Conservation (phyloP, 352 stramenopile genomes). For the Phytophthora syringae region DNA sequence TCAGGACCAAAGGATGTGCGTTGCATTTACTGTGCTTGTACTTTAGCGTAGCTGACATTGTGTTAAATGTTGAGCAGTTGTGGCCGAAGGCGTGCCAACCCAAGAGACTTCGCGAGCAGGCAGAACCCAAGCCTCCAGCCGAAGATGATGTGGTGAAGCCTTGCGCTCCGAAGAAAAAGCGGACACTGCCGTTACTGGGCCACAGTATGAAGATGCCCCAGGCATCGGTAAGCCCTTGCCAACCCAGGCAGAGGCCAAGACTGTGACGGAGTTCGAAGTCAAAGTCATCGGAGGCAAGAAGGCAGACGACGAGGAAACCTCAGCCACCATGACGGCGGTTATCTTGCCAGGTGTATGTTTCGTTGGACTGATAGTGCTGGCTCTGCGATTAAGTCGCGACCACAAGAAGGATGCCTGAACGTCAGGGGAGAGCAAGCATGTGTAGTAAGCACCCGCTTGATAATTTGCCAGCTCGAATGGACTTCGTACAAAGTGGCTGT, state of each 20-base stretch:
- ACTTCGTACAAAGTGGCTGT: slow-evolving; percentile 22
- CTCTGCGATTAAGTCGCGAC: slow-evolving; percentile 61
- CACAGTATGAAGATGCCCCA: slow-evolving; percentile 61
- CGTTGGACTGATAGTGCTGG: slow-evolving; percentile 54
- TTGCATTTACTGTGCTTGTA: neutral
- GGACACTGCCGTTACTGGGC: slow-evolving; percentile 31
- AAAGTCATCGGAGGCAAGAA: slow-evolving; percentile 50
- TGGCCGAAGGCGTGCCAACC: slow-evolving; percentile 57
- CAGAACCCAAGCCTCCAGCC: slow-evolving; percentile 37
- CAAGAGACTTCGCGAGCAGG: slow-evolving; percentile 68
- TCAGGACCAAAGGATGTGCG: slow-evolving; percentile 53
- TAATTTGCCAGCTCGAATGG: slow-evolving; percentile 13
- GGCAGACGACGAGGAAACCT: slow-evolving; percentile 26
- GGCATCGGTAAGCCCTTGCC: slow-evolving; percentile 62
- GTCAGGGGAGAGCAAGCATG: slow-evolving; percentile 1
- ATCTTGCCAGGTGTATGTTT: slow-evolving; percentile 63
- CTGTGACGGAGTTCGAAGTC: slow-evolving; percentile 42
- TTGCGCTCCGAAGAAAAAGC: slow-evolving; percentile 76
- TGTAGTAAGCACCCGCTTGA: slow-evolving; percentile 11
- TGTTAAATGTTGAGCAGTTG: slow-evolving; percentile 28
- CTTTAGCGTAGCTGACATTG: neutral
- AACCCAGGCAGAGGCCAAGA: slow-evolving; percentile 32
- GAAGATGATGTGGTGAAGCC: slow-evolving; percentile 64
- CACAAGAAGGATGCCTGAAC: slow-evolving; percentile 80
- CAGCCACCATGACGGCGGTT: slow-evolving; percentile 38